These are phyloP conservation scores for Lentinula guzmanii DNA, from an alignment of 768 basidiomycete species.

Conservation along the genomic window DNA sequence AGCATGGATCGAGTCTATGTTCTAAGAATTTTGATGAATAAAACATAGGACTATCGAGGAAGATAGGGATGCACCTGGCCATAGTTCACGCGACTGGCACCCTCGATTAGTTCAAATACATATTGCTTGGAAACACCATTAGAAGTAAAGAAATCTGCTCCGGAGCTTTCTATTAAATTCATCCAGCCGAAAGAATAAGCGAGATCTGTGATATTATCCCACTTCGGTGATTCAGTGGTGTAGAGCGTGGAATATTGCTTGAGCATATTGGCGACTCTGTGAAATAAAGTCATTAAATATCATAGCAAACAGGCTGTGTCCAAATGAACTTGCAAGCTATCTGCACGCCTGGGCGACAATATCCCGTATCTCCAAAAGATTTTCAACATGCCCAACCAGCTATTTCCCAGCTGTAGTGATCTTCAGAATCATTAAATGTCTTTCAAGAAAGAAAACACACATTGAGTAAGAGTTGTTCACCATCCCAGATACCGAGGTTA, in stretches of 20 bases:
- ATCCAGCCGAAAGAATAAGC: slow-evolving; percentile 47
- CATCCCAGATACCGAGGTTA: slow-evolving; percentile 79
- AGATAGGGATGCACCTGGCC: slow-evolving; percentile 46
- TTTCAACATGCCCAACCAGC: slow-evolving; percentile 73
- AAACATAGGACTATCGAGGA: neutral
- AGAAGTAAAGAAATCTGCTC: slow-evolving; percentile 47
- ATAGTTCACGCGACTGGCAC: slow-evolving; percentile 79
- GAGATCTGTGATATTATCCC: slow-evolving; percentile 56
- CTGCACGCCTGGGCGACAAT: slow-evolving; percentile 49
- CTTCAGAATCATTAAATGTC: neutral
- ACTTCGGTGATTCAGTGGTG: slow-evolving; percentile 44
- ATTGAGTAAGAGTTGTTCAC: slow-evolving; percentile 57
- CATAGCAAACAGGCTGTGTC: no score
- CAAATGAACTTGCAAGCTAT: slow-evolving; percentile 39
- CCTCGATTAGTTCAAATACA: slow-evolving; percentile 70
- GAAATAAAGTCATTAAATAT: slow-evolving; percentile 1
- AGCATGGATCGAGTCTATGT: slow-evolving; percentile 68
- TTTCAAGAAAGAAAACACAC: slow-evolving; percentile 30
- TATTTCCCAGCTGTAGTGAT: slow-evolving; percentile 33
- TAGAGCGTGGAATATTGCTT: slow-evolving; percentile 54
- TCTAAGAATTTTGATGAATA: slow-evolving; percentile 27
- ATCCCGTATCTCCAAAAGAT: slow-evolving; percentile 76
- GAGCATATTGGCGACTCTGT: slow-evolving; percentile 52
- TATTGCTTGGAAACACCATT: slow-evolving; percentile 55
- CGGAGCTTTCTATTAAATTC: slow-evolving; percentile 41